A percentile compares a stretch with the other conserved stretches of the same genome.
Conservation (phyloP, 179 eudicot species). For the Camellia oleifera region DNA sequence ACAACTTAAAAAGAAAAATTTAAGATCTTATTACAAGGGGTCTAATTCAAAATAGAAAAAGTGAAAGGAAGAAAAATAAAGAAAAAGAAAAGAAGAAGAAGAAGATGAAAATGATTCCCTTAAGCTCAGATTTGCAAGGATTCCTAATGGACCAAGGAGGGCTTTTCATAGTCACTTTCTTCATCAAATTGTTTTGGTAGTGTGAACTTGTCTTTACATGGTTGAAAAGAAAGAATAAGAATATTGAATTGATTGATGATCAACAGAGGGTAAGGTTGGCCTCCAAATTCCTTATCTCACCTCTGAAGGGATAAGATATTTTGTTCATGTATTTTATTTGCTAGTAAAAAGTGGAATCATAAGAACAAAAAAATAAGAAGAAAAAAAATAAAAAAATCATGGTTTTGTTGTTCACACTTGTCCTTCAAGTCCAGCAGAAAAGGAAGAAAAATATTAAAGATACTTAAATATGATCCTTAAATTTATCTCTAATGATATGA, state of each 20-base stretch:
- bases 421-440: neutral
- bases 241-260: conserved; percentile 3
- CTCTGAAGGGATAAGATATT: conserved; percentile 2
- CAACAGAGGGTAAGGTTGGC: neutral
- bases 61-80: no score
- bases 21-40: neutral
- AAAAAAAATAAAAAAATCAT: neutral
- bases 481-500: no score
- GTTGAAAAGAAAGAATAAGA: conserved; percentile 15
- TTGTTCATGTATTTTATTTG: neutral
- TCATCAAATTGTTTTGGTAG: neutral
- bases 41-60: neutral
- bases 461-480: no score
- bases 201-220: conserved; percentile 15
- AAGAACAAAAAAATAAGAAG: neutral
- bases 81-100: no score
- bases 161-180: conserved; percentile 15
- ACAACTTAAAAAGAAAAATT: no score
- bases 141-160: conserved; percentile 13
- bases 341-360: neutral
- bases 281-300: conserved; percentile 10
- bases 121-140: conserved; percentile 9
- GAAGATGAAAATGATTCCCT: neutral
- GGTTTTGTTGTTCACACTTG: neutral
- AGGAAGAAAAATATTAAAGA: no score